phyloP scores from a whole-genome alignment of 2,329 filamentous ascomycete genomes.

The Calonectria pteridis region DNA sequence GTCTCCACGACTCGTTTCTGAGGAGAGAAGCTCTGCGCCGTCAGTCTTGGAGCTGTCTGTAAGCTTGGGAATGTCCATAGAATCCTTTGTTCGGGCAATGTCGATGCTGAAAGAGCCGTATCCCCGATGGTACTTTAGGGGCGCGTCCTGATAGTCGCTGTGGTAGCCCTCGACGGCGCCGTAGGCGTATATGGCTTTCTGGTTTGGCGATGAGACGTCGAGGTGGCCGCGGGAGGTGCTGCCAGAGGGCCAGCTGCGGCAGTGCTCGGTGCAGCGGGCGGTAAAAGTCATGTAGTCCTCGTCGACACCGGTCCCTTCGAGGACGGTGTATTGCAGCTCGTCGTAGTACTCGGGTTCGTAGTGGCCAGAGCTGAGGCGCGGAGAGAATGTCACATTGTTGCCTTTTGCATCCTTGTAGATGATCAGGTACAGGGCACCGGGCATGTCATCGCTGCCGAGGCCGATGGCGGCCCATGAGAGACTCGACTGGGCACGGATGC shows the following conservation, averaged over 20 bases:
- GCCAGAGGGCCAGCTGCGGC: slow-evolving; percentile 60
- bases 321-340: slow-evolving; percentile 57
- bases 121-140: slow-evolving; percentile 64
- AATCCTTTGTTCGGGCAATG: slow-evolving; percentile 63
- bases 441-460: slow-evolving; percentile 65
- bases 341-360: slow-evolving; percentile 64
- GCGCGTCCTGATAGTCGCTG: slow-evolving; percentile 57
- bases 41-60: slow-evolving; percentile 49
- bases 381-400: slow-evolving; percentile 67
- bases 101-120: slow-evolving; percentile 70
- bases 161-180: slow-evolving; percentile 61
- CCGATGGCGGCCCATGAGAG: slow-evolving; percentile 68
- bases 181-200: slow-evolving; percentile 68
- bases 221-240: slow-evolving; percentile 55
- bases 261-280: slow-evolving; percentile 64
- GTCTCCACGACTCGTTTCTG: slow-evolving; percentile 50
- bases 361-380: slow-evolving; percentile 63
- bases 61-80: slow-evolving; percentile 56
- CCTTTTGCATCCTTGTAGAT: slow-evolving; percentile 62
- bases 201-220: slow-evolving; percentile 60
- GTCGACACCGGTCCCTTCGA: slow-evolving; percentile 61
- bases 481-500: slow-evolving; percentile 60
- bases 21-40: slow-evolving; percentile 51
- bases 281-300: slow-evolving; percentile 62
- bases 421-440: slow-evolving; percentile 65